Conservation (phyloP, 306 rosid genomes). For the Castanea mollissima region DNA sequence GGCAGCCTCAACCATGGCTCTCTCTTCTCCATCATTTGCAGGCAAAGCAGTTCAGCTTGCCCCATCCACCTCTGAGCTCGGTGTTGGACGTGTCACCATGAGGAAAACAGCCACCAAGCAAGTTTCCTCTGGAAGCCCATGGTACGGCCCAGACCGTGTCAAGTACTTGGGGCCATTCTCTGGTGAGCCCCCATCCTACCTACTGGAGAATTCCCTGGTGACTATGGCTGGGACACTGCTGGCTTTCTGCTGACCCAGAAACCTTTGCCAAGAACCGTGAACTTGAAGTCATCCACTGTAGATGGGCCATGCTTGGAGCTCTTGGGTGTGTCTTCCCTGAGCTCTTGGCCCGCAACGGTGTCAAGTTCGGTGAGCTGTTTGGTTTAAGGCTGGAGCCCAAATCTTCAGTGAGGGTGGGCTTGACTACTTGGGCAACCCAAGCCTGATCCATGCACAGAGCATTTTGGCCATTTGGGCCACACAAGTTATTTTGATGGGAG, state of each 20-base stretch:
- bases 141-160: too few relatives aligned
- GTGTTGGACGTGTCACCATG: constrained; percentile 29
- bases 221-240: constrained; percentile 91
- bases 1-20: constrained; percentile 37
- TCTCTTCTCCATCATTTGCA: constrained; percentile 31
- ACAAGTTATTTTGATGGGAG: constrained; percentile 82
- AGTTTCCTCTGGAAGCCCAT: too few relatives aligned
- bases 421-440: constrained; percentile 93
- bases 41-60: constrained; percentile 28
- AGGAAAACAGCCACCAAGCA: constrained; percentile 11
- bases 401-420: constrained; percentile 94
- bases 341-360: constrained; percentile 82
- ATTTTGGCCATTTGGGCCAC: constrained; percentile 86
- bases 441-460: constrained; percentile 91
- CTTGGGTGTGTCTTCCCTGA: constrained; percentile 82
- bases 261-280: constrained; percentile 83
- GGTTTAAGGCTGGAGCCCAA: constrained; percentile 95
- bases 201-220: constrained; percentile 76
- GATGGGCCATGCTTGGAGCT: constrained; percentile 97
- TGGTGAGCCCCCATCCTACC: constrained; percentile 47
- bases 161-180: too few relatives aligned
- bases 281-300: constrained; percentile 71
- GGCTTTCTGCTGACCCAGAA: constrained; percentile 86
- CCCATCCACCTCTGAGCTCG: constrained; percentile 15
- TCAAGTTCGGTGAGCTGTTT: constrained; percentile 85